These are phyloP conservation scores for Alternaria ventricosa DNA, from an alignment of 2,329 filamentous ascomycete species.

Conservation along the genomic window DNA sequence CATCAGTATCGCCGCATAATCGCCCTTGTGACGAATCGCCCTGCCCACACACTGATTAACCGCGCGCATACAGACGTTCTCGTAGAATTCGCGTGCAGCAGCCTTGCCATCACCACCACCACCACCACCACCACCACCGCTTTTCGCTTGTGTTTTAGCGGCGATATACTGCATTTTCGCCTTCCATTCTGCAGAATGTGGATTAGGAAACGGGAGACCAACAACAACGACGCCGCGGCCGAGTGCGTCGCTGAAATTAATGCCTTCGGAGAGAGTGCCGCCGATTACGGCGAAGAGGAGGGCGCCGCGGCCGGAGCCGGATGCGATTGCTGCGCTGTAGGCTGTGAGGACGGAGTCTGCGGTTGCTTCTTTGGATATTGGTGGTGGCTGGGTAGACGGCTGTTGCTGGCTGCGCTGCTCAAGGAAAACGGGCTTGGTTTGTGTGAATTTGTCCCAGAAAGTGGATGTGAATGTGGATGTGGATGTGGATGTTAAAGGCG, in stretches of 20 bases:
- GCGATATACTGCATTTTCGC: conserved; percentile 90
- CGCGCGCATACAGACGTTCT: conserved; percentile 94
- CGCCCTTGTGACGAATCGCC: conserved; percentile 83
- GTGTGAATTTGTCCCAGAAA: conserved; percentile 63
- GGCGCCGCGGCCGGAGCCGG: conserved; percentile 65
- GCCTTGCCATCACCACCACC: conserved; percentile 47
- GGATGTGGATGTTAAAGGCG: conserved; percentile 14
- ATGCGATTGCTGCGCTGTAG: conserved; percentile 72
- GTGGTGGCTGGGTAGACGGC: conserved; percentile 64
- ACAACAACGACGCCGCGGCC: conserved; percentile 91
- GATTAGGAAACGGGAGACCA: conserved; percentile 90
- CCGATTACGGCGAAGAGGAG: conserved; percentile 90
- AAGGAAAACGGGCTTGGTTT: conserved; percentile 62
- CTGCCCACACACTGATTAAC: conserved; percentile 97
- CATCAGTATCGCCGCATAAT: conserved; percentile 90
- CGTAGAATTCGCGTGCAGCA: conserved; percentile 79
- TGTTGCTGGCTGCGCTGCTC: conserved; percentile 42
- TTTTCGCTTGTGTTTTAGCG: conserved; percentile 54
- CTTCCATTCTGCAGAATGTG: conserved; percentile 88
- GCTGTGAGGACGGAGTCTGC: conserved; percentile 74
- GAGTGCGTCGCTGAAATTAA: conserved; percentile 93
- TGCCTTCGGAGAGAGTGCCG: conserved; percentile 94
- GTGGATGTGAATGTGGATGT: conserved; percentile 18
- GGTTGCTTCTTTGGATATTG: conserved; percentile 56
- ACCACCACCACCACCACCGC: conserved; percentile 47